These are phyloP conservation scores for Juncus effusus DNA, from an alignment of 176 grass and related monocot species.

Conservation along the genomic window DNA sequence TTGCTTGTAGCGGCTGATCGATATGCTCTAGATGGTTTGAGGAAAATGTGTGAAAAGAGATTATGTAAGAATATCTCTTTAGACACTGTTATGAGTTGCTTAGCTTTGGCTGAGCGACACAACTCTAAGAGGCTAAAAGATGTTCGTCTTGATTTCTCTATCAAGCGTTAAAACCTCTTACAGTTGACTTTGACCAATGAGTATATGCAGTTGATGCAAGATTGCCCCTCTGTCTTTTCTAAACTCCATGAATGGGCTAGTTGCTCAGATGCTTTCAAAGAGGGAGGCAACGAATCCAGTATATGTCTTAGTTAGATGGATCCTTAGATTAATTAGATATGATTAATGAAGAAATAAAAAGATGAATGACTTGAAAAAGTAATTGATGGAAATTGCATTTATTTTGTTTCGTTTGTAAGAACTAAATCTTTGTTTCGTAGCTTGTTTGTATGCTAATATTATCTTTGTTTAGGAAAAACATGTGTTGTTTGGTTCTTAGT, in stretches of 20 bases:
- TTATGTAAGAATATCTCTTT: constrained; percentile 10
- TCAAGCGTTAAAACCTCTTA: neutral
- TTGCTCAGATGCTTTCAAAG: neutral
- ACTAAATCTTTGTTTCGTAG: too few relatives aligned
- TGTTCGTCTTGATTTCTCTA: constrained; percentile 12
- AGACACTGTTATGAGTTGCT: neutral
- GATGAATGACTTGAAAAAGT: too few relatives aligned
- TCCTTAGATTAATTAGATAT: too few relatives aligned
- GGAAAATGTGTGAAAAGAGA: constrained; percentile 14
- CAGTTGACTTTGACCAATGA: neutral
- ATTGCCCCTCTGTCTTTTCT: neutral
- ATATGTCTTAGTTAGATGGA: too few relatives aligned
- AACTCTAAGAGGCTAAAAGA: neutral
- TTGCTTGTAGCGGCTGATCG: constrained; percentile 24
- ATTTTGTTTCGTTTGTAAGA: too few relatives aligned
- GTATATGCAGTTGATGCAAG: neutral
- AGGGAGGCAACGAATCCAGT: neutral
- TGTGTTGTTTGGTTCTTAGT: too few relatives aligned
- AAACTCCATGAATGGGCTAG: neutral
- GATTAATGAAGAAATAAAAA: too few relatives aligned
- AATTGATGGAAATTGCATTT: too few relatives aligned
- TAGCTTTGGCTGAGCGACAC: constrained; percentile 23
- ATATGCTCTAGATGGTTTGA: constrained; percentile 7
- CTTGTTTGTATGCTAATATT: too few relatives aligned
- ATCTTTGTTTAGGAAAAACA: too few relatives aligned